These are phyloP conservation scores for Cynanchum wilfordii DNA, from an alignment of 257 asterid species.

Conservation along the genomic window DNA sequence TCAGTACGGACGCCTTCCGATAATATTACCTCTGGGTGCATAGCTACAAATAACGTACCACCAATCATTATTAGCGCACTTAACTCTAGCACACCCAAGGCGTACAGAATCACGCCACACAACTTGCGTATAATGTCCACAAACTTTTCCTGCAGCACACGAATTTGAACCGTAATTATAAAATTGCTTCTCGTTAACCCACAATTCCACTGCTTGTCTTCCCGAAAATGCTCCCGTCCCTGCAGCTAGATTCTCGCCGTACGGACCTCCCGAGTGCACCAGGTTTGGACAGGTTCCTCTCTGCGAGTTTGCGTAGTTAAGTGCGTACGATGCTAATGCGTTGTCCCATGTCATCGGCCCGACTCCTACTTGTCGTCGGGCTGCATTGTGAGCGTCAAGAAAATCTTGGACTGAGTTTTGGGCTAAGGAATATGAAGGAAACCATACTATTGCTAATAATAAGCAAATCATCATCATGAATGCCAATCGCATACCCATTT, in stretches of 20 bases:
- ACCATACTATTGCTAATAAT: no score
- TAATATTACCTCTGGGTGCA: conserved; percentile 16
- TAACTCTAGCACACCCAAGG: conserved; percentile 33
- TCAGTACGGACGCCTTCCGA: conserved; percentile 14
- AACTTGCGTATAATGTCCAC: conserved; percentile 40
- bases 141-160: conserved; percentile 24
- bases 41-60: conserved; percentile 33
- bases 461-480: background rate
- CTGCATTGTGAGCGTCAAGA: conserved; percentile 33
- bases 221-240: conserved; percentile 31
- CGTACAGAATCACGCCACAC: conserved; percentile 30
- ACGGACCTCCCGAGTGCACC: no score
- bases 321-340: conserved; percentile 36
- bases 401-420: conserved; percentile 18
- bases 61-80: conserved; percentile 26
- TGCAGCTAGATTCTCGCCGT: conserved; percentile 53
- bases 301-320: conserved; percentile 31
- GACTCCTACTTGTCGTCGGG: conserved; percentile 30
- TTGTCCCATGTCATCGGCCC: conserved; percentile 43
- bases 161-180: conserved; percentile 11
- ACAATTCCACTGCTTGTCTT: conserved; percentile 29
- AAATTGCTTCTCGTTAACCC: conserved; percentile 24
- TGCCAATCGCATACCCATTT: background rate
- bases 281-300: conserved; percentile 31
- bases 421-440: background rate